These are phyloP conservation scores for Pichia sp. DNA, from an alignment of 1,139 yeast species.

Conservation along the genomic window DNA sequence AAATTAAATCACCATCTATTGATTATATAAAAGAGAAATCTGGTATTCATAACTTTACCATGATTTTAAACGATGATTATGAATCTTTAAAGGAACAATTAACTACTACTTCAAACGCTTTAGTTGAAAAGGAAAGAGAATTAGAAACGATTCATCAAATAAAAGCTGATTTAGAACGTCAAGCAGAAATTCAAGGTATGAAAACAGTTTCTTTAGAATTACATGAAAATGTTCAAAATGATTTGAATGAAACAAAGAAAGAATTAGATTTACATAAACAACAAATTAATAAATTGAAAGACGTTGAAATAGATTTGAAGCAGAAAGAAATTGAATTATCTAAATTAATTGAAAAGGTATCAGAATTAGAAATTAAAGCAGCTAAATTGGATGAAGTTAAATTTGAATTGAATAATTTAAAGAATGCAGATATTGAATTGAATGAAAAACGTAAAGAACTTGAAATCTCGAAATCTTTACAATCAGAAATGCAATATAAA, in stretches of 20 bases:
- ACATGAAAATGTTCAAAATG: conserved; percentile 13
- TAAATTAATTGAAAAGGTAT: not conserved
- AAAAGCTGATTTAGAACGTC: conserved; percentile 14
- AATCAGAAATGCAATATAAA: conserved; percentile 1
- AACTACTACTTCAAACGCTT: not conserved
- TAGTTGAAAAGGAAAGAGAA: conserved; percentile 15
- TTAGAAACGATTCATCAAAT: conserved; percentile 9
- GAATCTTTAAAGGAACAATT: conserved; percentile 12
- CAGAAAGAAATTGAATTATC: conserved; percentile 7
- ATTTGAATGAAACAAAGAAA: conserved; percentile 7
- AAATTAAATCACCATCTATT: conserved; percentile 15
- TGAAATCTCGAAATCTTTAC: not conserved
- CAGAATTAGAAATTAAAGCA: conserved; percentile 6
- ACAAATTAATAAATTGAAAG: conserved; percentile 1
- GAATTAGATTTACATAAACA: conserved; percentile 5
- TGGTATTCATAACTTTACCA: conserved; percentile 21
- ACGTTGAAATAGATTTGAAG: not conserved
- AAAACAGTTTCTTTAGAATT: conserved; percentile 15
- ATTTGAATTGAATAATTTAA: conserved; percentile 5
- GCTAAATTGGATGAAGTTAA: conserved; percentile 9
- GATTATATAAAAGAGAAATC: conserved; percentile 29
- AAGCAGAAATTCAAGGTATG: conserved; percentile 12
- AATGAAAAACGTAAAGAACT: conserved; percentile 4
- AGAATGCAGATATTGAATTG: conserved; percentile 5
- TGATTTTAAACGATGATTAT: conserved; percentile 29